phyloP scores from a whole-genome alignment of 2,329 filamentous ascomycete species.

The Nakataea oryzae region DNA sequence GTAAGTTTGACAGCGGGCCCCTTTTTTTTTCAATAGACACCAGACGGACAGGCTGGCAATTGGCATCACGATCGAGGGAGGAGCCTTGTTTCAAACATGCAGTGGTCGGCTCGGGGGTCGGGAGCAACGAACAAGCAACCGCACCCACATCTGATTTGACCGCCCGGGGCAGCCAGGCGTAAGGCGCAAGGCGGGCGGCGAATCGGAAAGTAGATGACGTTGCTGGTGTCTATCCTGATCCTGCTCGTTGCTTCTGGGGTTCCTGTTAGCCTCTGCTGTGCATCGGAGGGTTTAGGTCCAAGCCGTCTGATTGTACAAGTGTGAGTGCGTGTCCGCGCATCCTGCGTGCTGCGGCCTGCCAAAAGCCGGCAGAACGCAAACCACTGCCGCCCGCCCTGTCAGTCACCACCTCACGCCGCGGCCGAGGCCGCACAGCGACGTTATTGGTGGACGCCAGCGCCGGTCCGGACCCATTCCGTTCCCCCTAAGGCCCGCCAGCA shows the following conservation, averaged over 20 bases:
- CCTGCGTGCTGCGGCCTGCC: not conserved
- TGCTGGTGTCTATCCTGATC: not conserved
- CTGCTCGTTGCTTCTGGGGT: not conserved
- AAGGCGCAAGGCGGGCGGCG: not conserved
- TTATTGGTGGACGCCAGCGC: too few relatives aligned
- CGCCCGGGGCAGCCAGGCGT: not conserved
- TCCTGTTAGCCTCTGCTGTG: not conserved
- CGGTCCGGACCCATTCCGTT: too few relatives aligned
- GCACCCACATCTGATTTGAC: too few relatives aligned
- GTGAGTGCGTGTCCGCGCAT: not conserved
- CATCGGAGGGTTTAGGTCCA: not conserved
- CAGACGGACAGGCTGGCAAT: not conserved
- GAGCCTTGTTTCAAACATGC: not conserved
- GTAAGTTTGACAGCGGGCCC: not conserved
- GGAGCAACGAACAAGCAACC: too few relatives aligned
- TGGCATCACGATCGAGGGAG: not conserved
- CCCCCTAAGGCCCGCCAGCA: too few relatives aligned
- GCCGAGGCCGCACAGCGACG: too few relatives aligned
- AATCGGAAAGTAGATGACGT: not conserved
- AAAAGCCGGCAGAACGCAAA: too few relatives aligned
- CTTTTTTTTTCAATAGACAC: too few relatives aligned
- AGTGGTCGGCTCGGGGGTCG: not conserved
- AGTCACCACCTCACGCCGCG: too few relatives aligned
- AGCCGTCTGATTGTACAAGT: not conserved
- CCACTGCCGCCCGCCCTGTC: too few relatives aligned